Conservation (phyloP, 108 stramenopile species). For the Ochromonas danica region DNA sequence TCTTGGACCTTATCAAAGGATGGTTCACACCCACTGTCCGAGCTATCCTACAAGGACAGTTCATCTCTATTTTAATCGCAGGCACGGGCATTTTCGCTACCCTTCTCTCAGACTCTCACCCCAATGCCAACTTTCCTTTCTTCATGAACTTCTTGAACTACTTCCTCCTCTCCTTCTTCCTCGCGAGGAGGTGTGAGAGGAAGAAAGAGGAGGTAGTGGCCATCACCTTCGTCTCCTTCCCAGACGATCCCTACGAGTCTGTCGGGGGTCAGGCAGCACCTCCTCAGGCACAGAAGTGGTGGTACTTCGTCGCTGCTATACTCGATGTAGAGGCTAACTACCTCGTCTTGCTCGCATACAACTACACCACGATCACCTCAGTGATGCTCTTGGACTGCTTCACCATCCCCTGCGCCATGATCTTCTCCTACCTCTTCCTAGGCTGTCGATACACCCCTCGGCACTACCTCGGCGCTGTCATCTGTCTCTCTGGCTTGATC, state of each 20-base stretch:
- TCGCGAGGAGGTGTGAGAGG: neutral
- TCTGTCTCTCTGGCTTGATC: constrained; percentile 75
- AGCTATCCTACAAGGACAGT: constrained; percentile 51
- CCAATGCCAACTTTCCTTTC: constrained; percentile 47
- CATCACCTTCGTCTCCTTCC: neutral
- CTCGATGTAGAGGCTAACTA: constrained; percentile 90
- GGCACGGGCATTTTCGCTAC: constrained; percentile 57
- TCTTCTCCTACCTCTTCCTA: constrained; percentile 70
- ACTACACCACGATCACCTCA: constrained; percentile 85
- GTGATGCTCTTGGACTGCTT: constrained; percentile 85
- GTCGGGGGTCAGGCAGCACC: too few species aligned
- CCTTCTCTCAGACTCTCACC: constrained; percentile 38
- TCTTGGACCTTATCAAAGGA: too few species aligned
- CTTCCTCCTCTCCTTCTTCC: constrained; percentile 40
- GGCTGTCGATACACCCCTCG: constrained; percentile 60
- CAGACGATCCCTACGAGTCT: neutral
- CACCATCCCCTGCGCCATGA: constrained; percentile 87
- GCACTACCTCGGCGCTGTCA: constrained; percentile 72
- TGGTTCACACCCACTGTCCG: too few species aligned
- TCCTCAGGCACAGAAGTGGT: constrained; percentile 44
- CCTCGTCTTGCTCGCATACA: constrained; percentile 72
- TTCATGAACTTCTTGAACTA: constrained; percentile 55
- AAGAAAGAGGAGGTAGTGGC: neutral
- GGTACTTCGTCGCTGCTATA: constrained; percentile 67
- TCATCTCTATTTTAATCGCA: constrained; percentile 55